These are phyloP conservation scores for Claviceps sp. DNA, from an alignment of 2,329 filamentous ascomycete species.

Conservation along the genomic window DNA sequence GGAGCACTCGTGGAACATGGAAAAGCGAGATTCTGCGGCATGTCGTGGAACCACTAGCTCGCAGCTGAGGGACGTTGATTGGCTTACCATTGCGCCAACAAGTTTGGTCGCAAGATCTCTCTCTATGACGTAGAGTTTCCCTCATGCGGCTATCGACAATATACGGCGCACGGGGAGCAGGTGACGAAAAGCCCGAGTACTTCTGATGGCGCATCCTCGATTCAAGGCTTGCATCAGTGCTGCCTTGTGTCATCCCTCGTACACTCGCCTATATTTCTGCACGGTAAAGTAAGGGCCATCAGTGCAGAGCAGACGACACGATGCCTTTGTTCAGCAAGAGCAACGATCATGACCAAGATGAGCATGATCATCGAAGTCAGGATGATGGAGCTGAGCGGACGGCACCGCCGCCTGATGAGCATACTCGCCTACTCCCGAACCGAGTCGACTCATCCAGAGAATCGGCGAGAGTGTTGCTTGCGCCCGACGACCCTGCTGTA, in stretches of 20 bases:
- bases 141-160: background rate
- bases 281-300: background rate
- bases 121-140: slow-evolving; percentile 5
- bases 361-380: slow-evolving; percentile 6
- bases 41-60: background rate
- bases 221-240: background rate
- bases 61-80: background rate
- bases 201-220: background rate
- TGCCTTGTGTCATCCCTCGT: background rate
- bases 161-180: background rate
- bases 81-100: background rate
- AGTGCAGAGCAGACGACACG: slow-evolving; percentile 3
- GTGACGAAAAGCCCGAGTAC: background rate
- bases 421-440: slow-evolving; percentile 56
- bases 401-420: slow-evolving; percentile 31
- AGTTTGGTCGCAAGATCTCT: background rate
- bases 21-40: too few relatives aligned
- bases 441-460: slow-evolving; percentile 42
- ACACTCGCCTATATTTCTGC: background rate
- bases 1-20: too few relatives aligned
- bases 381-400: slow-evolving; percentile 15
- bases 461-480: slow-evolving; percentile 23
- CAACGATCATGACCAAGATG: slow-evolving; percentile 10
- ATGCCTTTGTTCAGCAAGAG: slow-evolving; percentile 23
- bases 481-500: slow-evolving; percentile 38